Percentiles rank a stretch among this genome's conserved stretches.
Evolutionary conservation across 768 basidiomycete species (phyloP).

Genomic region (Vararia minispora): DNA sequence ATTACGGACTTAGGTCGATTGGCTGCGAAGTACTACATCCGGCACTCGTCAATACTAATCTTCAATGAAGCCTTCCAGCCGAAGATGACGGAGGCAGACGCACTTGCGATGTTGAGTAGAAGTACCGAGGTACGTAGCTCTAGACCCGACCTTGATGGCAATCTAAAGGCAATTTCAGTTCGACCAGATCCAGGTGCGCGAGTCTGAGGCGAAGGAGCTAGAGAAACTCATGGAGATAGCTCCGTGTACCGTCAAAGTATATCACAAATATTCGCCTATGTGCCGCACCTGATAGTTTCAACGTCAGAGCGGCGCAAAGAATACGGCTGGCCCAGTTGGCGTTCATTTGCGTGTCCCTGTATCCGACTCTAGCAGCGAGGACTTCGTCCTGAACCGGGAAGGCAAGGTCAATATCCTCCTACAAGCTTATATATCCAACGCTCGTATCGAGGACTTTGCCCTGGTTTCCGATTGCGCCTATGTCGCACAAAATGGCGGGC

Average conservation of each 20-base stretch:
- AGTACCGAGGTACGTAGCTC: constrained; percentile 71
- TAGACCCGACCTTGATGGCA: constrained; percentile 1
- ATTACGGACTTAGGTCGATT: constrained; percentile 92
- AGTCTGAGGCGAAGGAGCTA: constrained; percentile 80
- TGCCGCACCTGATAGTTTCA: constrained; percentile 2
- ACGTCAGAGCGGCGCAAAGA: constrained; percentile 1
- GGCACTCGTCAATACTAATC: constrained; percentile 72
- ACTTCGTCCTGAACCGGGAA: constrained; percentile 48
- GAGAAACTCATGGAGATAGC: constrained; percentile 51
- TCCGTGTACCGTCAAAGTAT: constrained; percentile 47
- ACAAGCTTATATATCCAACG: constrained; percentile 79
- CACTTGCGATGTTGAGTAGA: constrained; percentile 73
- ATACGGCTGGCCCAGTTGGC: constrained; percentile 1
- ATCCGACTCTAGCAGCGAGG: constrained; percentile 28
- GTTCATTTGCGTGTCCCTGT: neutral
- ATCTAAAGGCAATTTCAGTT: constrained; percentile 40
- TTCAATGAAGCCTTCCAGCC: constrained; percentile 73
- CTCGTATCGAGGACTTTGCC: constrained; percentile 86
- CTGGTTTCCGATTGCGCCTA: constrained; percentile 92
- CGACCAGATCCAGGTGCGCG: constrained; percentile 88
- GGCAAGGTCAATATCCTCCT: constrained; percentile 94
- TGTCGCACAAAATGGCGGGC: constrained; percentile 88
- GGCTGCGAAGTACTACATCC: constrained; percentile 94
- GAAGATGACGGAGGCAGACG: constrained; percentile 88
- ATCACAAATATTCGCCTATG: constrained; percentile 5